Evolutionary conservation across 2,329 filamentous ascomycete genomes (phyloP).

Genomic region (Acephala macrosclerotiorum): DNA sequence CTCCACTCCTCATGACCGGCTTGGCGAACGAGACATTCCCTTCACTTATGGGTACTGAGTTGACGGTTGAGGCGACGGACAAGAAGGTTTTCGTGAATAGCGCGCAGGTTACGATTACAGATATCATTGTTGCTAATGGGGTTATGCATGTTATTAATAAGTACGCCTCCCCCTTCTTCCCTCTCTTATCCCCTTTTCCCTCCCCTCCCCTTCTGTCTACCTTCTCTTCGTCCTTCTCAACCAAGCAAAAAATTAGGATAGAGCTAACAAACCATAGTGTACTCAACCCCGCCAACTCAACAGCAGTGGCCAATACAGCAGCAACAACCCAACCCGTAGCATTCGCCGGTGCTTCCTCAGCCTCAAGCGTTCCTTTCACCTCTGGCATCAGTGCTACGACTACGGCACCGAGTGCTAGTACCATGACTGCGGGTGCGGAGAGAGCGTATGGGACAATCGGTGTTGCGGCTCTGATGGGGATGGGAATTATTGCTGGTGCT

Average conservation of each 20-base stretch:
- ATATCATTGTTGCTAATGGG: slow-evolving; percentile 46
- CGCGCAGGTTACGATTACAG: slow-evolving; percentile 46
- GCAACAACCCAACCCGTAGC: slow-evolving; percentile 55
- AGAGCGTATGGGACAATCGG: slow-evolving; percentile 47
- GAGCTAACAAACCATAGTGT: slow-evolving; percentile 49
- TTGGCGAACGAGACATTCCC: slow-evolving; percentile 33
- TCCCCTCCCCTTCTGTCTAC: no score
- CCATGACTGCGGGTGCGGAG: slow-evolving; percentile 6
- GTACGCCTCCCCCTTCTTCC: slow-evolving; percentile 46
- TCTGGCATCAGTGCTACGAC: slow-evolving; percentile 55
- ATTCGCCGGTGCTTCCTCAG: slow-evolving; percentile 60
- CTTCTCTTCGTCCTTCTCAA: no score
- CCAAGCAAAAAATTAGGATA: no score
- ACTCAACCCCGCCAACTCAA: slow-evolving; percentile 59
- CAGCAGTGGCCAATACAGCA: slow-evolving; percentile 45
- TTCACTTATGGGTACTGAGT: slow-evolving; percentile 37
- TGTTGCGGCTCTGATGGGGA: slow-evolving; percentile 54
- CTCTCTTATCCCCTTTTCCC: neutral
- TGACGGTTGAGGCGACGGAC: slow-evolving; percentile 44
- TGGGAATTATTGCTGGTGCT: slow-evolving; percentile 16
- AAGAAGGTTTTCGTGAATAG: slow-evolving; percentile 48
- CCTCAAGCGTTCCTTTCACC: slow-evolving; percentile 60
- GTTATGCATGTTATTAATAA: slow-evolving; percentile 49
- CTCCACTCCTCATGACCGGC: slow-evolving; percentile 32
- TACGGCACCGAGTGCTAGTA: slow-evolving; percentile 39